These are phyloP conservation scores for Babesia caballi DNA, from an alignment of 169 alveolate species.

Conservation along the genomic window DNA sequence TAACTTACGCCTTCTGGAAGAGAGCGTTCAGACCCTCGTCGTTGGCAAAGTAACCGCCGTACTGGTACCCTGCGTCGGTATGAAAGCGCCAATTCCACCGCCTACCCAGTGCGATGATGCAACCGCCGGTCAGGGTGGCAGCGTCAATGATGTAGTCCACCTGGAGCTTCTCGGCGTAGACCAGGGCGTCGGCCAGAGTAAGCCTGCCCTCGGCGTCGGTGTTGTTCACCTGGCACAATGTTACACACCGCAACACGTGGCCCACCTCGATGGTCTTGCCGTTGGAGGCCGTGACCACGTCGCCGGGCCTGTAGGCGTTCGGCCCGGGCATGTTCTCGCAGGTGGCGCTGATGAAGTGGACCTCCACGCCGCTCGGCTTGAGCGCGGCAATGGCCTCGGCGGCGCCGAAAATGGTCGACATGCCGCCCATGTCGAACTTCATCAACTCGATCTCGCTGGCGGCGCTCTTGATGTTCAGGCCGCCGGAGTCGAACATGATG, in stretches of 20 bases:
- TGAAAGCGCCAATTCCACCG: slow-evolving; percentile 4
- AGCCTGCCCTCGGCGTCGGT: slow-evolving; percentile 99
- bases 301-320: slow-evolving; percentile 90
- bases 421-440: slow-evolving; percentile 88
- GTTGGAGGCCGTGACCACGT: slow-evolving; percentile 88
- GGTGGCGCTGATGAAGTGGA: slow-evolving; percentile 84
- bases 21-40: slow-evolving; percentile 31
- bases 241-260: no score
- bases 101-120: slow-evolving; percentile 83
- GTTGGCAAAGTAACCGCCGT: slow-evolving; percentile 50
- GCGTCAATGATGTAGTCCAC: slow-evolving; percentile 87
- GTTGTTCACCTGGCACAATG: slow-evolving; percentile 76
- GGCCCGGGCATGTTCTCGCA: slow-evolving; percentile 90
- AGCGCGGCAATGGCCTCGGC: slow-evolving; percentile 79
- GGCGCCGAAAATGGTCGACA: slow-evolving; percentile 87
- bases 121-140: slow-evolving; percentile 96
- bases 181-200: slow-evolving; percentile 94
- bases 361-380: slow-evolving; percentile 81
- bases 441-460: slow-evolving; percentile 71
- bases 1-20: slow-evolving; percentile 47
- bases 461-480: slow-evolving; percentile 85
- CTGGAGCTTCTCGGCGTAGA: slow-evolving; percentile 84
- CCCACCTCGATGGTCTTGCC: slow-evolving; percentile 90
- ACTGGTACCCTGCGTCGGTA: slow-evolving; percentile 25
- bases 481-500: slow-evolving; percentile 90